Conservation (phyloP, 2,329 filamentous ascomycete species). For the Neopestalotiopsis rosae region DNA sequence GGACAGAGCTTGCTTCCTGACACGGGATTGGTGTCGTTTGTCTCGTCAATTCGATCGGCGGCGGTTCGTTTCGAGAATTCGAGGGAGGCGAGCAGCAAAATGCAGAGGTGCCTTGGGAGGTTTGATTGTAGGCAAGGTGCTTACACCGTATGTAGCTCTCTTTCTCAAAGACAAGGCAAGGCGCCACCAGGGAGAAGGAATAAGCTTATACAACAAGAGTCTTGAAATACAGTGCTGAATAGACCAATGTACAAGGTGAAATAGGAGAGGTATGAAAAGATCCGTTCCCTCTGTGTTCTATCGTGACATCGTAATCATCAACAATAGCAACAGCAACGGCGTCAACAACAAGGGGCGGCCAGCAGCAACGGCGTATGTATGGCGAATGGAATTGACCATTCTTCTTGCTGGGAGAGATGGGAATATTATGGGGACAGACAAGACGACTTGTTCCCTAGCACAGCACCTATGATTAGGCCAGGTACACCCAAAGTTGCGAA, state of each 20-base stretch:
- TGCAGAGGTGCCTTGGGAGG: background rate
- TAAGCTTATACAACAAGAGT: background rate
- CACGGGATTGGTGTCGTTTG: background rate
- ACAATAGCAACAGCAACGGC: background rate
- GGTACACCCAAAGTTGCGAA: background rate
- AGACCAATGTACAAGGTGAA: background rate
- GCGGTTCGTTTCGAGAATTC: background rate
- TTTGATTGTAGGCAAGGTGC: background rate
- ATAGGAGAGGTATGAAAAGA: background rate
- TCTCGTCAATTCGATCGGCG: background rate
- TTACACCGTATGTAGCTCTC: too few species aligned
- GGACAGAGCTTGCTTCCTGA: background rate
- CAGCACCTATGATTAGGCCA: too few species aligned
- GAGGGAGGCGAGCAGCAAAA: background rate
- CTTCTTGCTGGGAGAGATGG: background rate
- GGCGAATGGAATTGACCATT: constrained; percentile 4
- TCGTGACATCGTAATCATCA: constrained; percentile 15
- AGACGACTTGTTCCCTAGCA: background rate
- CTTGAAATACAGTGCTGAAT: background rate
- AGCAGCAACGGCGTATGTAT: background rate
- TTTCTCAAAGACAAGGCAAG: background rate
- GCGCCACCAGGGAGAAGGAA: background rate
- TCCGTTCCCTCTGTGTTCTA: background rate
- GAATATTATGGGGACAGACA: constrained; percentile 8
- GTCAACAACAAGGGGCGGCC: background rate